Conservation (phyloP, 2,329 filamentous ascomycete genomes). For the Pseudogymnoascus sp. region DNA sequence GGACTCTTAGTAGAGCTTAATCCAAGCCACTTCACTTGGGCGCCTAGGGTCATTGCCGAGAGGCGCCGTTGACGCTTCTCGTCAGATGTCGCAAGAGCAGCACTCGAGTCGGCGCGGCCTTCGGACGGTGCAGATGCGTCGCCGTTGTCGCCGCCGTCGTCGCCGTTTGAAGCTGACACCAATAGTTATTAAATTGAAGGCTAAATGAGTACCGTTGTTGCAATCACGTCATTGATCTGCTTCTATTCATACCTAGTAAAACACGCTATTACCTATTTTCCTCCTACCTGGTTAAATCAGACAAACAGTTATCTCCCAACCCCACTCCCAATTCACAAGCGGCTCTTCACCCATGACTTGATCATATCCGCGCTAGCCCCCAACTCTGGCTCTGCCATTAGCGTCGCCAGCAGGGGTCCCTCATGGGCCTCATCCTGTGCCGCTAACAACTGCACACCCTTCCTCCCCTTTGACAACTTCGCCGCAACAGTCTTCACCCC, state of each 20-base stretch:
- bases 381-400: slow-evolving; percentile 17
- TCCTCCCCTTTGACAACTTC: slow-evolving; percentile 13
- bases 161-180: no score
- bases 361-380: slow-evolving; percentile 19
- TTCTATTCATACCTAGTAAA: slow-evolving; percentile 3
- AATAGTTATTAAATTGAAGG: neutral
- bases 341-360: slow-evolving; percentile 18
- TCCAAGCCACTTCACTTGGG: neutral
- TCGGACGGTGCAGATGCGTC: neutral
- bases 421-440: slow-evolving; percentile 22
- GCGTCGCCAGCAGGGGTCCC: slow-evolving; percentile 19
- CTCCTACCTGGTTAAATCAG: neutral
- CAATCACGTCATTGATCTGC: neutral
- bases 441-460: slow-evolving; percentile 12
- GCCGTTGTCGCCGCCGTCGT: no score
- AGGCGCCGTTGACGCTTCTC: neutral
- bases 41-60: neutral
- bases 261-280: neutral
- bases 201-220: slow-evolving; percentile 16
- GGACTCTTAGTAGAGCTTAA: neutral
- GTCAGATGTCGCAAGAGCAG: neutral
- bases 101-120: neutral
- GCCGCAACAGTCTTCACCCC: slow-evolving; percentile 35
- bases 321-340: slow-evolving; percentile 14
- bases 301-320: neutral